Percentiles rank a stretch among this genome's conserved stretches.
phyloP scores from a whole-genome alignment of 345 rosid genomes.

The Populus ilicifolia region DNA sequence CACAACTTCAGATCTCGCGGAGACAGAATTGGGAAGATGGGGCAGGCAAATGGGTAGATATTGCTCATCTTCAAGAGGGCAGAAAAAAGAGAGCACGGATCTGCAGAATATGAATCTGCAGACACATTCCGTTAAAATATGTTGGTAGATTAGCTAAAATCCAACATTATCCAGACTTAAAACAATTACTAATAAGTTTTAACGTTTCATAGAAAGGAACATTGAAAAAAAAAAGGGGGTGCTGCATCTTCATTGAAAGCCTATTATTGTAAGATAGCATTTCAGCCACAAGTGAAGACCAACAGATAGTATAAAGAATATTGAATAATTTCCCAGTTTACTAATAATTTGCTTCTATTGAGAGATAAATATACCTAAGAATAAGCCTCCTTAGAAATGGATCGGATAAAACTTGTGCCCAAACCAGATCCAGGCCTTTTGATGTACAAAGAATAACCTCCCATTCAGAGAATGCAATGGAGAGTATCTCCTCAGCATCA shows the following conservation, averaged over 20 bases:
- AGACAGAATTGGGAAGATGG: conserved; percentile 55
- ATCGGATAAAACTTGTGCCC: conserved; percentile 90
- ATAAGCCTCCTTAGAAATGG: conserved; percentile 86
- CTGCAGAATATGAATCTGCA: conserved; percentile 91
- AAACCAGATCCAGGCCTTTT: conserved; percentile 70
- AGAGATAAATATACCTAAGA: conserved; percentile 53
- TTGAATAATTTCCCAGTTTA: background rate
- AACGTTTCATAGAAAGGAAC: background rate
- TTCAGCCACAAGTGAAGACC: background rate
- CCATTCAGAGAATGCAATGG: conserved; percentile 72
- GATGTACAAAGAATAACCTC: conserved; percentile 82
- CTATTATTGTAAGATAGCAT: background rate
- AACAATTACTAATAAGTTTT: background rate
- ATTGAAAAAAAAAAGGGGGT: no score
- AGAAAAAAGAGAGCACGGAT: conserved; percentile 51
- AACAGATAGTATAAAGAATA: background rate
- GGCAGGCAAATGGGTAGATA: conserved; percentile 81
- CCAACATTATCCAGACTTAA: background rate
- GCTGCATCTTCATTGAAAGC: background rate
- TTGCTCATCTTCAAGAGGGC: conserved; percentile 46
- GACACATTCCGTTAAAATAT: background rate
- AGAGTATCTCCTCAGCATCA: conserved; percentile 72
- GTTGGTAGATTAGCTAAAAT: background rate
- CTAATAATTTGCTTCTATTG: background rate
- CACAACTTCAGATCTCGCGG: conserved; percentile 49